phyloP scores from a whole-genome alignment of 176 grass and related monocot species.

The Paspalum vaginatum region DNA sequence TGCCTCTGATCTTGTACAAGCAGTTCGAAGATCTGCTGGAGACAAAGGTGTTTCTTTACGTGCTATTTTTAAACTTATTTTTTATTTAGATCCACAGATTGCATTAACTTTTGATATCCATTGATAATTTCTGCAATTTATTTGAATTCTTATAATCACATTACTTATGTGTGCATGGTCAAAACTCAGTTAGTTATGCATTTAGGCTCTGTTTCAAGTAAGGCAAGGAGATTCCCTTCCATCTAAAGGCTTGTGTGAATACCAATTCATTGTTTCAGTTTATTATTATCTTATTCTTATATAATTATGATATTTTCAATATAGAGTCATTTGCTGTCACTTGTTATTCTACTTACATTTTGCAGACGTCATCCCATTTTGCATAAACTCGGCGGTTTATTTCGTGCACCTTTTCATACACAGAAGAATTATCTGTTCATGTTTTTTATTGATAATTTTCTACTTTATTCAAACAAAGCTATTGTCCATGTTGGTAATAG shows the following conservation, averaged over 20 bases:
- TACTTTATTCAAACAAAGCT: background rate
- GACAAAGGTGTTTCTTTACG: slow-evolving; percentile 59
- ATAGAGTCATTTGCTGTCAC: background rate
- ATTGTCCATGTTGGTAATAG: background rate
- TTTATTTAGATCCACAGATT: background rate
- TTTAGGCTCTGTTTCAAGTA: background rate
- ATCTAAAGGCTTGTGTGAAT: slow-evolving; percentile 2
- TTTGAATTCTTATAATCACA: background rate
- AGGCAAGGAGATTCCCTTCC: background rate
- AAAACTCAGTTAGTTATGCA: background rate
- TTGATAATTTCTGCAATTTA: background rate
- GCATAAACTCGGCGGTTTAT: background rate
- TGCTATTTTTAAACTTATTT: slow-evolving; percentile 28
- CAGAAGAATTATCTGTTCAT: slow-evolving; percentile 1
- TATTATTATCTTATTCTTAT: background rate
- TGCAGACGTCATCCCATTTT: background rate
- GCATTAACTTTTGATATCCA: slow-evolving; percentile 17
- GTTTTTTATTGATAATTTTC: background rate
- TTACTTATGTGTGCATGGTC: background rate
- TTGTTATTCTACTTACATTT: background rate
- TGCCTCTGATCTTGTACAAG: slow-evolving; percentile 78
- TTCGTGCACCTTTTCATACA: slow-evolving; percentile 2
- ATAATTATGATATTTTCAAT: background rate
- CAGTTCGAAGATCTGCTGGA: slow-evolving; percentile 85
- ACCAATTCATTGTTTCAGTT: slow-evolving; percentile 3